Percentiles rank a stretch among this genome's conserved stretches.
phyloP scores from a whole-genome alignment of 2,329 filamentous ascomycete genomes.

The Alternaria arborescens region DNA sequence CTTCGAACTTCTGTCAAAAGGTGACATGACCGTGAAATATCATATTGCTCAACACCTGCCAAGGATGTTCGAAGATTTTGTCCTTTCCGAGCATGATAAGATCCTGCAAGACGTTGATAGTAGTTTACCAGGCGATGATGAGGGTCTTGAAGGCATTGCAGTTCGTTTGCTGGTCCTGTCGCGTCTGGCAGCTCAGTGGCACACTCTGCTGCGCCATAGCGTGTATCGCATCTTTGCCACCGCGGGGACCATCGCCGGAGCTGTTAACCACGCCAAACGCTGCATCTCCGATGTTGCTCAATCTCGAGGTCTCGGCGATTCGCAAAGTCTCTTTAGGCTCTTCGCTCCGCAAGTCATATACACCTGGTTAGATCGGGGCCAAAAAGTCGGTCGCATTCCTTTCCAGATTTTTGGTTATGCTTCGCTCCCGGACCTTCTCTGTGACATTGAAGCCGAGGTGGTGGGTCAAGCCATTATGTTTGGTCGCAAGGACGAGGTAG shows the following conservation, averaged over 20 bases:
- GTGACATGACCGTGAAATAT: constrained; percentile 77
- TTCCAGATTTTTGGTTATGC: constrained; percentile 84
- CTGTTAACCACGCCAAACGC: constrained; percentile 73
- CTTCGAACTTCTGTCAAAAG: constrained; percentile 73
- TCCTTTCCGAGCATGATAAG: constrained; percentile 82
- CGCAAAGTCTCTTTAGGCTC: constrained; percentile 77
- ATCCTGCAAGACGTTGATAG: constrained; percentile 86
- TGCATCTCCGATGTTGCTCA: constrained; percentile 74
- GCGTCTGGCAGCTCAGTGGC: constrained; percentile 81
- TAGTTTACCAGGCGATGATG: constrained; percentile 76
- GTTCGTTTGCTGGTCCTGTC: constrained; percentile 80
- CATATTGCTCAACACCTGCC: constrained; percentile 75
- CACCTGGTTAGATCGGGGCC: constrained; percentile 80
- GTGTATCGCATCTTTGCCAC: constrained; percentile 96
- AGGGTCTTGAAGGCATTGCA: constrained; percentile 82
- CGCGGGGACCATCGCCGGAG: constrained; percentile 73
- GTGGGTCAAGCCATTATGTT: constrained; percentile 85
- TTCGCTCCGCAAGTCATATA: constrained; percentile 91
- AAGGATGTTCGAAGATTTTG: constrained; percentile 79
- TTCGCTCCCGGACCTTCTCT: constrained; percentile 72
- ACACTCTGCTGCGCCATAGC: constrained; percentile 83
- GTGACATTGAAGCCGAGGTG: constrained; percentile 77
- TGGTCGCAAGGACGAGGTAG: constrained; percentile 70
- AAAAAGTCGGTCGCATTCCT: constrained; percentile 69
- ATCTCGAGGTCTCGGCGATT: constrained; percentile 69